Evolutionary conservation across 1,139 yeast genomes (phyloP).

Genomic region (Pichia sp.): DNA sequence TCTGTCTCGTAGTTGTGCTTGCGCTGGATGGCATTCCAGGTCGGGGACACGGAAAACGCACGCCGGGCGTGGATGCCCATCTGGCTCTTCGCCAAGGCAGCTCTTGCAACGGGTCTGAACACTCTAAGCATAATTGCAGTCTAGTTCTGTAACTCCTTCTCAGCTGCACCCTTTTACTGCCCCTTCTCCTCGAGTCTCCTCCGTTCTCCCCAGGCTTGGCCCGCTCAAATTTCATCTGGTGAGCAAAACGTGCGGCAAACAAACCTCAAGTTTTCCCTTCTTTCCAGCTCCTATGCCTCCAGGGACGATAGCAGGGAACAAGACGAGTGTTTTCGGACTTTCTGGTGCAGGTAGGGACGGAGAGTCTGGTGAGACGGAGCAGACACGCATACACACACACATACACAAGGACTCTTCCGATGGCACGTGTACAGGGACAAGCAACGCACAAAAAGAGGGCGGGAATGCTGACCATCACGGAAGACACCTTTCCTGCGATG

Average conservation of each 20-base stretch:
- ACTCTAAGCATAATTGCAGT: not conserved
- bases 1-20: constrained; percentile 18
- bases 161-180: not conserved
- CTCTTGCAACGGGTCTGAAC: constrained; percentile 1
- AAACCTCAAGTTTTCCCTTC: not conserved
- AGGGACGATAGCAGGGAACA: not conserved
- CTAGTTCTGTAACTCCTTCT: not conserved
- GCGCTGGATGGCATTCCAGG: constrained; percentile 2
- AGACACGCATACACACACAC: no score
- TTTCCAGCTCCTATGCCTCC: not conserved
- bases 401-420: not conserved
- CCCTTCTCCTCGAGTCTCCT: not conserved
- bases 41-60: constrained; percentile 3
- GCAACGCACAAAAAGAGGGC: constrained; percentile 63
- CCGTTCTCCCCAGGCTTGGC: not conserved
- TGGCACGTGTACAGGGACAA: constrained; percentile 43
- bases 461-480: constrained; percentile 63
- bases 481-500: constrained; percentile 61
- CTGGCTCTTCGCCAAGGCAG: not conserved
- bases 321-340: not conserved
- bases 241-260: not conserved
- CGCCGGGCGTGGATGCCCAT: constrained; percentile 1
- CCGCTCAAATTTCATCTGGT: not conserved
- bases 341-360: not conserved
- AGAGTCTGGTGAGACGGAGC: no score